Base-by-base conservation (phyloP, 495 filamentous ascomycete genomes). In the Tuber indicum region DNA sequence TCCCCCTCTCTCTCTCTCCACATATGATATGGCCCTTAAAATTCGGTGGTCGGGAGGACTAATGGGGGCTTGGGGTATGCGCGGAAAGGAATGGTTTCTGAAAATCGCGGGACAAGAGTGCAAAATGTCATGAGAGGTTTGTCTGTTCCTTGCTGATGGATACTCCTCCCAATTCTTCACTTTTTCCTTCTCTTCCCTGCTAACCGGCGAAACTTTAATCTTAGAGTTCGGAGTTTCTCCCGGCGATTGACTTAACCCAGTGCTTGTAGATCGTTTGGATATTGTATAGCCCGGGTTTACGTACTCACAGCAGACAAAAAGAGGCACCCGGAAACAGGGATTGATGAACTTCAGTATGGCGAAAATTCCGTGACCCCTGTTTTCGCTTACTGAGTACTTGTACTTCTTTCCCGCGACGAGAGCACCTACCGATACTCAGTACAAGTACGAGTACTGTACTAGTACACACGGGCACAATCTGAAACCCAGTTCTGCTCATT, bases 41-140 rank as follows among this genome's bases (percentile, higher is more conserved):
- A 26, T 62, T 32, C 2, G 52, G n/a, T 32, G 52, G 14, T 26
- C n/a, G 26, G 58, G 26, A 66, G 26, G 58, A 19, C 58, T 66
- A 14, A 66, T 36, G 58, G 26, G 58, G 52, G 32, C 32, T 2
- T 58, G 14, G 23, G 52, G 23, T 26, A 3, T 66, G 14, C 52
- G 66, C 43, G 14, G 6, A 66, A 66, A 80, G 78, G 81, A 71
- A 77, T 82, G 78, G 81, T 83, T 66, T 76, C 82, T 36, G 82
- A 83, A 44, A 80, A 74, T 45, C 76, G 82, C 49, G 82, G 82
- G 66, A 47, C 74, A 23, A 76, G 79, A 17, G 75, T 83, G 16
- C 49, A 78, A 44, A 75, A 82, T 41, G 71, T 82, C 72, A 77
- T 83, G 81, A n/a, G 72, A 58, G 81, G 81, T 80, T 71, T 41